Percentiles rank a stretch among this genome's conserved stretches.
Conservation (phyloP, 192 early-diverging fungal species). For the Coemansia sp. region DNA sequence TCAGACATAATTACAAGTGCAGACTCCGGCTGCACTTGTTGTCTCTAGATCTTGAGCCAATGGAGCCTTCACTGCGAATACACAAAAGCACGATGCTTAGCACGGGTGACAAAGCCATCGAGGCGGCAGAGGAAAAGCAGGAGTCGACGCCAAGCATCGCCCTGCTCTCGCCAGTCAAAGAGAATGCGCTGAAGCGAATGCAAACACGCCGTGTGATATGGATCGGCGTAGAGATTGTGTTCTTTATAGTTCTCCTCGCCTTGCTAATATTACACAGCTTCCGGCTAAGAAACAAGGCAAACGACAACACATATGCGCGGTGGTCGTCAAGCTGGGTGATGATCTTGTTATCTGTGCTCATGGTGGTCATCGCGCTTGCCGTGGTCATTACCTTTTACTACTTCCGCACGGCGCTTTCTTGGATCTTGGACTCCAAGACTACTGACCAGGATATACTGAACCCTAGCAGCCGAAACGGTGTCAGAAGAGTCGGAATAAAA, state of each 20-base stretch:
- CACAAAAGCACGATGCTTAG: background rate
- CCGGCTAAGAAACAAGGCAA: conserved; percentile 25
- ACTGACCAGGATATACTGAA: conserved; percentile 27
- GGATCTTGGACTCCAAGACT: conserved; percentile 32
- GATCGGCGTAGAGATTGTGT: conserved; percentile 28
- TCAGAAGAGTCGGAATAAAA: conserved; percentile 6
- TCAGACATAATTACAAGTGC: background rate
- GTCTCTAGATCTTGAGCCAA: background rate
- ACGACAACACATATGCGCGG: conserved; percentile 35
- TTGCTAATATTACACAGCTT: conserved; percentile 48
- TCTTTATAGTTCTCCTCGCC: conserved; percentile 34
- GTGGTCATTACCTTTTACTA: conserved; percentile 48
- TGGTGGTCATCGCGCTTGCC: conserved; percentile 32
- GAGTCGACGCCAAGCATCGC: background rate
- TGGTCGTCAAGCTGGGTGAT: conserved; percentile 55
- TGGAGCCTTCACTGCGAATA: background rate
- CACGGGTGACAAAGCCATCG: background rate
- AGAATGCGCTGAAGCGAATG: conserved; percentile 18
- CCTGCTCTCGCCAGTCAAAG: conserved; percentile 25
- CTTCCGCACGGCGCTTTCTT: conserved; percentile 32
- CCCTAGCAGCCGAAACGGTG: conserved; percentile 7
- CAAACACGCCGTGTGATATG: conserved; percentile 25
- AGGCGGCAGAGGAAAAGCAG: background rate
- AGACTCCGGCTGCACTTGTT: background rate
- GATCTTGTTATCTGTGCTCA: conserved; percentile 45